phyloP scores from a whole-genome alignment of 2,329 filamentous ascomycete genomes.

The Camptophora hylomeconis region DNA sequence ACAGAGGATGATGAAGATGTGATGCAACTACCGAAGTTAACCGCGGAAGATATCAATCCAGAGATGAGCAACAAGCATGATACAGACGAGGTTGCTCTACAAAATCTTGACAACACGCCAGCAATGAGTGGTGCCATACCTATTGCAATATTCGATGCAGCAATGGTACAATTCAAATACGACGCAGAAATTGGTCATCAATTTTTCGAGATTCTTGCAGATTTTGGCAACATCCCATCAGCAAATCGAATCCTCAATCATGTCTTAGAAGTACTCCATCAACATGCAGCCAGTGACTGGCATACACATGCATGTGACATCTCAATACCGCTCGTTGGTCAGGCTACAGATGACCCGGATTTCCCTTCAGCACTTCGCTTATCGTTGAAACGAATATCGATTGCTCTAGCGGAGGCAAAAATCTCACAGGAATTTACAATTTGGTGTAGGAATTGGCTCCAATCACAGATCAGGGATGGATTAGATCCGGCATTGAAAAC shows the following conservation, averaged over 20 bases:
- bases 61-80: slow-evolving; percentile 39
- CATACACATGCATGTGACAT: slow-evolving; percentile 59
- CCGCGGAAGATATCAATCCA: slow-evolving; percentile 49
- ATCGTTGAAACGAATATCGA: slow-evolving; percentile 50
- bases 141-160: slow-evolving; percentile 77
- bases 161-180: slow-evolving; percentile 63
- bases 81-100: slow-evolving; percentile 42
- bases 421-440: slow-evolving; percentile 29
- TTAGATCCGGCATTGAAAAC: slow-evolving; percentile 41
- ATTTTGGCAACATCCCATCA: slow-evolving; percentile 55
- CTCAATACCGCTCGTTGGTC: slow-evolving; percentile 54
- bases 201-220: slow-evolving; percentile 69
- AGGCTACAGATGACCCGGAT: slow-evolving; percentile 49
- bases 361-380: slow-evolving; percentile 62
- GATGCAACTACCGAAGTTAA: slow-evolving; percentile 46
- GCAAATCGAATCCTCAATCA: slow-evolving; percentile 57
- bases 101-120: slow-evolving; percentile 57
- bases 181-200: slow-evolving; percentile 51
- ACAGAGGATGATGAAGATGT: slow-evolving; percentile 40
- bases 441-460: slow-evolving; percentile 34
- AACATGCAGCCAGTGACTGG: slow-evolving; percentile 46
- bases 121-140: slow-evolving; percentile 89
- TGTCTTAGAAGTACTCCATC: slow-evolving; percentile 52
- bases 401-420: slow-evolving; percentile 24
- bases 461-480: slow-evolving; percentile 32